A percentile compares a stretch with the other conserved stretches of the same genome.
These are phyloP conservation scores for Psilocybe mexicana DNA, from an alignment of 1,284 basidiomycete genomes.

Conservation along the genomic window DNA sequence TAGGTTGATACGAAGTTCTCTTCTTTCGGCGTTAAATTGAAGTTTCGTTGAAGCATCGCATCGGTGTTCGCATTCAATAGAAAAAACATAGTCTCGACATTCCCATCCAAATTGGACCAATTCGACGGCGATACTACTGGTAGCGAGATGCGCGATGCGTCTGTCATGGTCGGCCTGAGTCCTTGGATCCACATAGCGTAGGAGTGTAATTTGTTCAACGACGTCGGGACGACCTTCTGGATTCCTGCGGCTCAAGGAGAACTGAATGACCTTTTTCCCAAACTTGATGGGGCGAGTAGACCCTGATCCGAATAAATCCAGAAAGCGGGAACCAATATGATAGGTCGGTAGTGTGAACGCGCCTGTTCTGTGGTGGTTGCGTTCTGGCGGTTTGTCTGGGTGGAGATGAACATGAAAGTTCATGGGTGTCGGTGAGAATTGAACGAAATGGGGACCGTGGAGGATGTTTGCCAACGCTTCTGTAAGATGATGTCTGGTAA, in stretches of 20 bases:
- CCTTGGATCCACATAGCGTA: slow-evolving; percentile 49
- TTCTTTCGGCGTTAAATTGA: slow-evolving; percentile 43
- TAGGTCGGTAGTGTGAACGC: slow-evolving; percentile 48
- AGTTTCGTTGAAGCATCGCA: slow-evolving; percentile 28
- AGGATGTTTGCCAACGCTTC: slow-evolving; percentile 43
- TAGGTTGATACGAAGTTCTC: slow-evolving; percentile 46
- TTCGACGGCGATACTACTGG: slow-evolving; percentile 30
- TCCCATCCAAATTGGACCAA: slow-evolving; percentile 56
- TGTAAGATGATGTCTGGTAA: slow-evolving; percentile 36
- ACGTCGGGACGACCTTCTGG: slow-evolving; percentile 34
- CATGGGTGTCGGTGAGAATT: slow-evolving; percentile 31
- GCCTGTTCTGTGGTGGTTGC: slow-evolving; percentile 41
- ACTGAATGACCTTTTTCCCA: slow-evolving; percentile 35
- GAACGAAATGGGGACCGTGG: slow-evolving; percentile 41
- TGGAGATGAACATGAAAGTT: slow-evolving; percentile 54
- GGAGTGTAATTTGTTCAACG: slow-evolving; percentile 41
- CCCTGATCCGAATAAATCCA: slow-evolving; percentile 41
- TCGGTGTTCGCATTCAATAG: slow-evolving; percentile 53
- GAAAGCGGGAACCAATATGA: slow-evolving; percentile 42
- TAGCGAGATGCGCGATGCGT: slow-evolving; percentile 30
- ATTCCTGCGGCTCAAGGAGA: slow-evolving; percentile 35
- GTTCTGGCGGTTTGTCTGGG: slow-evolving; percentile 31
- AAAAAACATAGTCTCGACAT: slow-evolving; percentile 54
- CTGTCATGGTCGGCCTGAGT: slow-evolving; percentile 33
- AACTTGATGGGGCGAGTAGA: slow-evolving; percentile 25